Evolutionary conservation across 1,139 yeast genomes (phyloP).

Genomic region (Debaryomyces sp.): DNA sequence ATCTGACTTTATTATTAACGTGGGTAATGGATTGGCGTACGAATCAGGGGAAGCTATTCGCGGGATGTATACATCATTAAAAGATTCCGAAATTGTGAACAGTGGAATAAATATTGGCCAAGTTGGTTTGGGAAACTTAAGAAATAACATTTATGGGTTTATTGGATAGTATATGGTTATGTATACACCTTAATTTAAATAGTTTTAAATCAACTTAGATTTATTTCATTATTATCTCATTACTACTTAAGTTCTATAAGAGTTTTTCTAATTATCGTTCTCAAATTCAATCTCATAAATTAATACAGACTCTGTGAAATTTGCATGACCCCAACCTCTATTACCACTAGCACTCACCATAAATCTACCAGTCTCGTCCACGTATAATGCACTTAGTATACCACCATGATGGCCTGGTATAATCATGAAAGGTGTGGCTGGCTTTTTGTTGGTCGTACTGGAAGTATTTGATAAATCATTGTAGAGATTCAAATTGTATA

Average conservation of each 20-base stretch:
- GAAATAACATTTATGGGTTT: slow-evolving; percentile 27
- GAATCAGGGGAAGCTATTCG: slow-evolving; percentile 18
- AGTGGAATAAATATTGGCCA: slow-evolving; percentile 26
- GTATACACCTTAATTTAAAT: not conserved
- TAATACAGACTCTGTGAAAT: slow-evolving; percentile 75
- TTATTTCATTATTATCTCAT: slow-evolving; percentile 6
- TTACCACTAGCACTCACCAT: slow-evolving; percentile 92
- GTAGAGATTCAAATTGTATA: slow-evolving; percentile 71
- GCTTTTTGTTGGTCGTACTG: slow-evolving; percentile 28
- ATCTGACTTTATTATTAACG: slow-evolving; percentile 9
- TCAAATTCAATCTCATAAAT: slow-evolving; percentile 69
- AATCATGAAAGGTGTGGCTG: slow-evolving; percentile 59
- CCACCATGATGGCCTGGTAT: slow-evolving; percentile 70
- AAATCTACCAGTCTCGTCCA: slow-evolving; percentile 86
- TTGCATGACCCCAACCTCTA: slow-evolving; percentile 90
- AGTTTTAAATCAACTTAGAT: not conserved
- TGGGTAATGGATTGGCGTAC: slow-evolving; percentile 13
- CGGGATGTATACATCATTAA: slow-evolving; percentile 16
- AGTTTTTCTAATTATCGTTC: slow-evolving; percentile 10
- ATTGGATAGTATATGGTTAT: slow-evolving; percentile 8
- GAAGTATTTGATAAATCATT: slow-evolving; percentile 34
- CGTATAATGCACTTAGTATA: slow-evolving; percentile 56
- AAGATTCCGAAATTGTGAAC: slow-evolving; percentile 20
- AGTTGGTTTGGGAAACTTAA: slow-evolving; percentile 36
- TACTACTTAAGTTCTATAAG: slow-evolving; percentile 8